Percentiles rank a stretch among this genome's conserved stretches.
Conservation (phyloP, 2,329 filamentous ascomycete species). For the Colletotrichum sublineola region DNA sequence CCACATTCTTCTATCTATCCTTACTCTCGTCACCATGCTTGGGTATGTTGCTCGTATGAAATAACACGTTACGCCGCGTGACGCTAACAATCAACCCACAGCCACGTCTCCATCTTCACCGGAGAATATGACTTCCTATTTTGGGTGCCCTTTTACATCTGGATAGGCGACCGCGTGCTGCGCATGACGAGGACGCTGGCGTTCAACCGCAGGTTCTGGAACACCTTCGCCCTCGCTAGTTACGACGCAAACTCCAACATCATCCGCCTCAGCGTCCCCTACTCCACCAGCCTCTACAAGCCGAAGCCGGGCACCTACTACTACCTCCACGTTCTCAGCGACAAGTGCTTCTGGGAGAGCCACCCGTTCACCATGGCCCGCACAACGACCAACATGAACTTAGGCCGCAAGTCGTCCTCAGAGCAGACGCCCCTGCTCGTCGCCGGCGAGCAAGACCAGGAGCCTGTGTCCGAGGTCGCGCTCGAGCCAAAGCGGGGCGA, state of each 20-base stretch:
- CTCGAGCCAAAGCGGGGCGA: conserved; percentile 25
- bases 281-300: conserved; percentile 50
- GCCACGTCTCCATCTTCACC: conserved; percentile 66
- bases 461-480: conserved; percentile 31
- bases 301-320: conserved; percentile 59
- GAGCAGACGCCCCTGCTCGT: conserved; percentile 53
- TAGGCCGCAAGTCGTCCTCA: conserved; percentile 44
- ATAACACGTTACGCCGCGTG: not conserved
- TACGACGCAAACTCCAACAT: conserved; percentile 58
- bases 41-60: conserved; percentile 55
- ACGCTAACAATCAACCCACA: conserved; percentile 43
- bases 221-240: conserved; percentile 50
- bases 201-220: conserved; percentile 57
- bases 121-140: conserved; percentile 63
- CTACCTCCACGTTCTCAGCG: conserved; percentile 59
- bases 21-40: conserved; percentile 64
- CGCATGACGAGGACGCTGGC: conserved; percentile 58
- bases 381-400: conserved; percentile 31
- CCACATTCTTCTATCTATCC: conserved; percentile 65
- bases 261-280: conserved; percentile 56
- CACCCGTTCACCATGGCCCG: conserved; percentile 64
- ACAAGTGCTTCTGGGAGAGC: conserved; percentile 60
- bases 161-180: conserved; percentile 63
- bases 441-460: conserved; percentile 12
- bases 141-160: conserved; percentile 63